A percentile compares a stretch with the other conserved stretches of the same genome.
Evolutionary conservation across 2,329 filamentous ascomycete species (phyloP).

Genomic region (Apiospora marii): DNA sequence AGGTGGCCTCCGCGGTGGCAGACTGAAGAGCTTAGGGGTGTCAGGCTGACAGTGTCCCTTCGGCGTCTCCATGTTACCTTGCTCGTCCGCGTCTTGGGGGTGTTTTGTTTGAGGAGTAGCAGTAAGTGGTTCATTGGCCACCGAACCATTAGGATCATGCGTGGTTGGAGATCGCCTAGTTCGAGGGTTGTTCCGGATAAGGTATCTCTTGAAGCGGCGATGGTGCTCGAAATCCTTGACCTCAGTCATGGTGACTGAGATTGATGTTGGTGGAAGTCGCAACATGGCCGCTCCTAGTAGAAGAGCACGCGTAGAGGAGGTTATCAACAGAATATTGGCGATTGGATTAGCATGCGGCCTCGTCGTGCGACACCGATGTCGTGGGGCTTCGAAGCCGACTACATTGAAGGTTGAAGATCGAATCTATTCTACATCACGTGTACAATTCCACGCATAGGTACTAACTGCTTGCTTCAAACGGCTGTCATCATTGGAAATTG

Average conservation of each 20-base stretch:
- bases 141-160: conserved; percentile 28
- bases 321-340: not conserved
- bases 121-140: not conserved
- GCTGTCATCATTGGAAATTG: not conserved
- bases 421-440: too few species aligned
- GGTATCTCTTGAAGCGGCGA: conserved; percentile 43
- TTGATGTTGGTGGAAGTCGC: conserved; percentile 48
- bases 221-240: conserved; percentile 49
- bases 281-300: conserved; percentile 44
- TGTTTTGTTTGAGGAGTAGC: not conserved
- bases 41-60: not conserved
- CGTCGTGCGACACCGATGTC: not conserved
- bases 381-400: not conserved
- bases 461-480: not conserved
- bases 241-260: conserved; percentile 51
- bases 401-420: not conserved
- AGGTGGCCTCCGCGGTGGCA: not conserved
- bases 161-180: conserved; percentile 27
- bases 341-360: not conserved
- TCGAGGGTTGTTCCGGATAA: conserved; percentile 38
- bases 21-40: not conserved
- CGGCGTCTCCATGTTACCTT: not conserved
- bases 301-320: not conserved
- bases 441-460: not conserved
- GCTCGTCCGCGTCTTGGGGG: not conserved